Evolutionary conservation across 371 early-diverging fungal species (phyloP).

Genomic region (Polyrhizophydium stewartii): DNA sequence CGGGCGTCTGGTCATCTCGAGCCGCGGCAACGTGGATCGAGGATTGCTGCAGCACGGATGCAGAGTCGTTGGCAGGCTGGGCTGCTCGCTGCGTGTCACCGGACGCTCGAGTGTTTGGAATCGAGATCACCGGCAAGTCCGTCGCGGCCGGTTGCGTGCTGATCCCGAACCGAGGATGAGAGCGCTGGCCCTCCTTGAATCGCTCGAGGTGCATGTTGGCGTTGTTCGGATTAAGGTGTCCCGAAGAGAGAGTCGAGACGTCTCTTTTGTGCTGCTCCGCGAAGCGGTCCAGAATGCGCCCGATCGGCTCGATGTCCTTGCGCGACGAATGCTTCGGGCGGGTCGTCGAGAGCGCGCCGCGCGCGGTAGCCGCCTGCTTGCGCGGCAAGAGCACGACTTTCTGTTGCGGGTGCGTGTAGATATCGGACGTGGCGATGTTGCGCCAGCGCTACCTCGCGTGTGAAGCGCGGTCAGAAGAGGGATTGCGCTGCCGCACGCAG

Average conservation of each 20-base stretch:
- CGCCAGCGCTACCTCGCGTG: background rate
- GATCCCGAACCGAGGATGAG: background rate
- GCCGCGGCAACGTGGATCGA: too few species aligned
- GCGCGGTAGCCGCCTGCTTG: background rate
- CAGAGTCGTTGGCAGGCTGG: background rate
- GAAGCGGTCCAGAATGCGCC: slow-evolving; percentile 10
- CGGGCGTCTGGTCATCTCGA: too few species aligned
- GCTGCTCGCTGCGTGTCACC: background rate
- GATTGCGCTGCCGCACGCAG: too few species aligned
- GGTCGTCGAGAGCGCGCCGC: background rate
- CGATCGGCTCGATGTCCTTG: slow-evolving; percentile 3
- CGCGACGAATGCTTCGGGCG: background rate
- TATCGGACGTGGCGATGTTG: background rate
- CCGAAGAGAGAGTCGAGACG: slow-evolving; percentile 4
- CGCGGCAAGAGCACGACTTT: slow-evolving; percentile 1
- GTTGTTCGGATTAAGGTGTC: slow-evolving; percentile 10
- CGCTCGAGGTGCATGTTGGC: background rate
- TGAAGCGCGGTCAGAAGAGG: too few species aligned
- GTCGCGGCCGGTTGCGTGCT: background rate
- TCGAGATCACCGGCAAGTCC: background rate
- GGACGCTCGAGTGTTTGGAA: background rate
- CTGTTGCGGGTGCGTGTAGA: background rate
- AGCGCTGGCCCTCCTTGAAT: background rate
- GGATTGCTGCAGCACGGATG: too few species aligned
- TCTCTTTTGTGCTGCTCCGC: slow-evolving; percentile 7